Evolutionary conservation across 2,329 filamentous ascomycete genomes (phyloP), one percentile per base, ranked within the genome.

Genomic region (Lecanicillium sp.): DNA sequence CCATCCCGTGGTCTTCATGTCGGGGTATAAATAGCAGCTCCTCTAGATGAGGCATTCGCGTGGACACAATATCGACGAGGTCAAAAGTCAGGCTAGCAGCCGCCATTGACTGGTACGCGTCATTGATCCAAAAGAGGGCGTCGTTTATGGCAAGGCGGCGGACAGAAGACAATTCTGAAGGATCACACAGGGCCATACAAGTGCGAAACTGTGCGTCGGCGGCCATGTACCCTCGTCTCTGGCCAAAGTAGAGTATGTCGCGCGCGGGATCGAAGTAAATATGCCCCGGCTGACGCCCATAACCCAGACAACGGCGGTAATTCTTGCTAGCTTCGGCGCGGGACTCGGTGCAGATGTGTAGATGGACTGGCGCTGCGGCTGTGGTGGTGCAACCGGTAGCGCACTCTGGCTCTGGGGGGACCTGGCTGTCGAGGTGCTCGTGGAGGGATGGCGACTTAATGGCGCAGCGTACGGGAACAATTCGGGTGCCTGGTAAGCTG

Each of bases 241-340:
- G 58, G 27, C 67, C 68, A 45, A 72, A 71, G 49, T 66, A 72
- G 37, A 72, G 55, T n/a, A 68, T 58, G 42, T 73, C 69, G 36
- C 48, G 48, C 12, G 46, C 37, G 0, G 59, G 55, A 43, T 66
- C 62, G 47, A 73, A 65, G 44, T 62, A 61, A 22, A 71, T 52
- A 34, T 60, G 58, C 20, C 65, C 64, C 5, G 61, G 58, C 2
- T 55, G 55, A 17, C 62, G 57, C 25, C 60, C 60, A 35, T 68
- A 60, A 42, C 65, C 64, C 41, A 72, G 69, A 40, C 55, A 53
- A 28, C 55, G 59, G 11, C 39, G 46, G 44, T 71, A 71, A 17
- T 50, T 52, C 44, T 61, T 62, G 35, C 66, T 45, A 4, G 67
- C 61, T 45, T 71, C 65, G 39, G 42, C 36, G 28, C 69, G 67